phyloP scores from a whole-genome alignment of 345 rosid genomes.

The sweet orange (Citrus sinensis) region DNA sequence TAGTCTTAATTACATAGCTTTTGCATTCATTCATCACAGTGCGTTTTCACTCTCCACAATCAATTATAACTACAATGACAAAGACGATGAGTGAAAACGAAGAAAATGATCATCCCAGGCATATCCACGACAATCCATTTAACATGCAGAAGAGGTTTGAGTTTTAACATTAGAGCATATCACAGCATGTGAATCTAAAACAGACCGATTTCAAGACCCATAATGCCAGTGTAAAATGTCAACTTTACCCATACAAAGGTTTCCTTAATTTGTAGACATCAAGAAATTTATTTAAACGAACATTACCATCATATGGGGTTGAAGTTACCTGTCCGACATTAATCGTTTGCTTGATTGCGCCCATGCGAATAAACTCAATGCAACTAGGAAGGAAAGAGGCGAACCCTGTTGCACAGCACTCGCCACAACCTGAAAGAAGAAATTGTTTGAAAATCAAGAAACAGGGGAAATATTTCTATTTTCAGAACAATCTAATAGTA shows the following conservation, averaged over 20 bases:
- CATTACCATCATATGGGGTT: neutral
- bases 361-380: constrained; percentile 43
- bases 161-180: too few relatives aligned
- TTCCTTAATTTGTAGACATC: neutral
- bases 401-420: constrained; percentile 39
- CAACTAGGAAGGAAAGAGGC: constrained; percentile 47
- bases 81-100: too few relatives aligned
- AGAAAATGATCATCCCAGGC: too few relatives aligned
- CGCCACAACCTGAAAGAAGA: constrained; percentile 47
- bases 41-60: too few relatives aligned
- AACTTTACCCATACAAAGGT: neutral
- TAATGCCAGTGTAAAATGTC: neutral
- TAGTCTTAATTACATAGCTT: too few relatives aligned
- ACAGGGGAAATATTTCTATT: neutral
- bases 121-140: too few relatives aligned
- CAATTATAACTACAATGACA: too few relatives aligned
- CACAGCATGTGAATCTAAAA: too few relatives aligned
- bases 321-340: constrained; percentile 47
- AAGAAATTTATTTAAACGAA: neutral
- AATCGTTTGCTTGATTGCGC: too few relatives aligned
- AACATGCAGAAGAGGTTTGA: too few relatives aligned
- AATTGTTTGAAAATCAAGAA: constrained; percentile 8
- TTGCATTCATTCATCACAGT: too few relatives aligned
- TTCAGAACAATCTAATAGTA: neutral
- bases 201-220: neutral